phyloP scores from a whole-genome alignment of 129 eudicot species.

The Centella asiatica region DNA sequence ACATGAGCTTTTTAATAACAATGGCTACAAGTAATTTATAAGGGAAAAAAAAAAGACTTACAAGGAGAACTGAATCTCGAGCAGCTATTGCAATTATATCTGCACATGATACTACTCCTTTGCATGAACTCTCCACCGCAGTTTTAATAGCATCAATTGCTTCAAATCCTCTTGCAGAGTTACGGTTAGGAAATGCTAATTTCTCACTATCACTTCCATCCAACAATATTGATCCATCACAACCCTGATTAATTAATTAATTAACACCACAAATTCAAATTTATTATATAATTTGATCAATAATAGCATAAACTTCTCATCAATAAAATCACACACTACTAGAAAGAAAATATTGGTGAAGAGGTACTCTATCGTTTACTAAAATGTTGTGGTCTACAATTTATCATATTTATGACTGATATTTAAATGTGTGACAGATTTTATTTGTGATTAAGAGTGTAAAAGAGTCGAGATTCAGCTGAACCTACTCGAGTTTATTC shows the following conservation, averaged over 20 bases:
- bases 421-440: too few relatives aligned
- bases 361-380: too few relatives aligned
- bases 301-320: too few relatives aligned
- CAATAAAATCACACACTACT: too few relatives aligned
- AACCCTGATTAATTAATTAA: conserved; percentile 36
- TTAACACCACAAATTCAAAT: neutral
- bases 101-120: conserved; percentile 73
- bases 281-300: neutral
- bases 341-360: too few relatives aligned
- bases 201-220: conserved; percentile 76
- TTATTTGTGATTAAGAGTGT: too few relatives aligned
- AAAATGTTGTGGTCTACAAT: too few relatives aligned
- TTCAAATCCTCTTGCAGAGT: conserved; percentile 72
- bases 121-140: conserved; percentile 65
- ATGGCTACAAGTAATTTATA: neutral
- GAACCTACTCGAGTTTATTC: too few relatives aligned
- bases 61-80: conserved; percentile 66
- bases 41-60: conserved; percentile 11
- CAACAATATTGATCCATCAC: conserved; percentile 68
- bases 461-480: too few relatives aligned
- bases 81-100: conserved; percentile 72
- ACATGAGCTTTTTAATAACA: too few relatives aligned
- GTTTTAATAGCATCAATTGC: conserved; percentile 57
- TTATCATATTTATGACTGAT: too few relatives aligned
- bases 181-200: conserved; percentile 46